Evolutionary conservation across 2,329 filamentous ascomycete species (phyloP).

Genomic region (Elsinoe batatas): DNA sequence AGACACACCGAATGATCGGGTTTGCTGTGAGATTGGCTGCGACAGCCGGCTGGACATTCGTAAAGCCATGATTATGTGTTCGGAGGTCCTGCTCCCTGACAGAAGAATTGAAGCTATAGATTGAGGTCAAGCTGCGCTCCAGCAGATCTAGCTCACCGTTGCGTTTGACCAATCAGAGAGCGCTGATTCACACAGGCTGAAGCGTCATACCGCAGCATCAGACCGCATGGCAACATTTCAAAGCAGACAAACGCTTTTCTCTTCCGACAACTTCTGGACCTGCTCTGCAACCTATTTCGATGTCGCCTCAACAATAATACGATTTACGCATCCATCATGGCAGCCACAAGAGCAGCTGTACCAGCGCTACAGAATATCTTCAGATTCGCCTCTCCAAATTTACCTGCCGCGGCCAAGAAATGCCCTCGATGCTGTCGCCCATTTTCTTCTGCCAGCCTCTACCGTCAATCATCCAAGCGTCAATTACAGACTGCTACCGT

Average conservation of each 20-base stretch:
- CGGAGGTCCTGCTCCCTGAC: background rate
- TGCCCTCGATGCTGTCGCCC: conserved; percentile 38
- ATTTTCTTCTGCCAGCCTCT: conserved; percentile 33
- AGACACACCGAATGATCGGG: conserved; percentile 25
- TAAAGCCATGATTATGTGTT: background rate
- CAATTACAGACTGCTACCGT: conserved; percentile 57
- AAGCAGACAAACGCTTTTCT: background rate
- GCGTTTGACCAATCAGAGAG: background rate
- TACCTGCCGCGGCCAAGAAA: conserved; percentile 20
- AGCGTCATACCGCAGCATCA: conserved; percentile 8
- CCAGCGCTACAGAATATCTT: conserved; percentile 27
- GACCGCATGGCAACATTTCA: conserved; percentile 9
- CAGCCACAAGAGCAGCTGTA: conserved; percentile 22
- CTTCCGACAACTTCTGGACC: background rate
- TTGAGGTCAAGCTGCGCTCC: background rate
- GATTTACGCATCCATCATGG: conserved; percentile 19
- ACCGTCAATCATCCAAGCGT: conserved; percentile 44
- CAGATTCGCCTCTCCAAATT: conserved; percentile 25
- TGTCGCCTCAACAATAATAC: background rate
- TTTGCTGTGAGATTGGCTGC: background rate
- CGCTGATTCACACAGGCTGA: background rate
- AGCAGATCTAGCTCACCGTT: background rate
- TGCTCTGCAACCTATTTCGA: background rate
- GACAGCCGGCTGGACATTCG: background rate
- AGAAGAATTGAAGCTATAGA: background rate